phyloP scores from a whole-genome alignment of 441 rosid species.

The Sinapis alba region DNA sequence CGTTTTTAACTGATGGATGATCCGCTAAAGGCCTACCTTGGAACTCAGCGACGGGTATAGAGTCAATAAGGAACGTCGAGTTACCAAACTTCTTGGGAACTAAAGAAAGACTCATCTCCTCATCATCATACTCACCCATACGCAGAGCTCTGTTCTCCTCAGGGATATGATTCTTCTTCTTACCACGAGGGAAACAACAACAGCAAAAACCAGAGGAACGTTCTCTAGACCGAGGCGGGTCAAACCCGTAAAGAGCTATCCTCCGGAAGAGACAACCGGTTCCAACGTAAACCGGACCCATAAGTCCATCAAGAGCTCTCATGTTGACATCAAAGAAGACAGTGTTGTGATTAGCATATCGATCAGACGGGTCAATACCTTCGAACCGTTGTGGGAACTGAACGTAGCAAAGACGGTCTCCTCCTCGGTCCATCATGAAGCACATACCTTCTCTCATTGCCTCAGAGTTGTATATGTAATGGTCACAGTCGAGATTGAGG shows the following conservation, averaged over 20 bases:
- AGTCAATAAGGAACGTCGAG: constrained; percentile 51
- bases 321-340: constrained; percentile 92
- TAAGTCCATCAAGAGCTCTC: constrained; percentile 92
- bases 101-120: neutral
- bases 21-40: constrained; percentile 22
- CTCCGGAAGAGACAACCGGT: constrained; percentile 92
- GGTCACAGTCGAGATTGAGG: constrained; percentile 88
- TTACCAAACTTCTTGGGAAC: neutral
- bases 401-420: constrained; percentile 77
- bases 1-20: neutral
- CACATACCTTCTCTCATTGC: constrained; percentile 94
- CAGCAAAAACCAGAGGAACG: neutral
- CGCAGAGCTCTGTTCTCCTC: neutral
- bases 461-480: constrained; percentile 75
- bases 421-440: constrained; percentile 90
- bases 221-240: constrained; percentile 64
- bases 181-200: neutral
- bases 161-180: neutral
- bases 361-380: constrained; percentile 85
- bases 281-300: constrained; percentile 92
- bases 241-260: constrained; percentile 83
- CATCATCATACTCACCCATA: neutral
- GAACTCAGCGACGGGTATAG: constrained; percentile 80
- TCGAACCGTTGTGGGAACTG: constrained; percentile 95
- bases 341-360: constrained; percentile 87